Percentiles rank a stretch among this genome's conserved stretches.
Conservation (phyloP, 2,329 filamentous ascomycete genomes). For the Lomentospora prolificans region DNA sequence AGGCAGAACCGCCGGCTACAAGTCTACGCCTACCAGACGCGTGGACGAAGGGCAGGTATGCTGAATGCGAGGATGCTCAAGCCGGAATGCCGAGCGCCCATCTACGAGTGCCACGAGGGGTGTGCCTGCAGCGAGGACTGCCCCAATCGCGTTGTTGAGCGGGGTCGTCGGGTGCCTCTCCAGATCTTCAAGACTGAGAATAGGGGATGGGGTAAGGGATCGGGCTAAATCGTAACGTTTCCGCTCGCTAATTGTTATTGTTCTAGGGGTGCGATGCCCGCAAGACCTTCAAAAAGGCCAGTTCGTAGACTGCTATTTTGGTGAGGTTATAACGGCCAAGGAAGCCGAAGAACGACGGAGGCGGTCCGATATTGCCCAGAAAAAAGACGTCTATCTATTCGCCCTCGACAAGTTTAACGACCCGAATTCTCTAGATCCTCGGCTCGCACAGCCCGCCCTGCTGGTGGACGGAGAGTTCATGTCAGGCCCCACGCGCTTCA, state of each 20-base stretch:
- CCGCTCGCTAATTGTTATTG: neutral
- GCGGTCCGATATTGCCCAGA: constrained; percentile 40
- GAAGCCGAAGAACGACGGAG: constrained; percentile 58
- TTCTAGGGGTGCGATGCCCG: constrained; percentile 51
- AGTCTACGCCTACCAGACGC: constrained; percentile 55
- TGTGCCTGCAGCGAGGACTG: constrained; percentile 58
- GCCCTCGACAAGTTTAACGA: constrained; percentile 71
- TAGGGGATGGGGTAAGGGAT: constrained; percentile 61
- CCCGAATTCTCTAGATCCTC: constrained; percentile 41
- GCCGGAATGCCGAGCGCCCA: constrained; percentile 40
- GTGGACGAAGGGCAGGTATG: constrained; percentile 40
- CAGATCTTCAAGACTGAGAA: constrained; percentile 66
- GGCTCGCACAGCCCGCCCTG: constrained; percentile 44
- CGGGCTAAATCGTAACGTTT: neutral
- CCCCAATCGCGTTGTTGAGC: constrained; percentile 67
- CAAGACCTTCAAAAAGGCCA: constrained; percentile 59
- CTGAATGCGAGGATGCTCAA: constrained; percentile 41
- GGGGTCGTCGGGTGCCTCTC: constrained; percentile 59
- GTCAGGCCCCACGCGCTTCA: constrained; percentile 70
- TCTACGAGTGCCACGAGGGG: constrained; percentile 71
- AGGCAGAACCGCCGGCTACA: constrained; percentile 14
- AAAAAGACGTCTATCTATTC: constrained; percentile 74
- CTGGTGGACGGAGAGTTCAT: constrained; percentile 65
- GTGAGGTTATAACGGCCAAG: constrained; percentile 53
- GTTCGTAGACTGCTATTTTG: constrained; percentile 72